These are phyloP conservation scores for Leccinum variicolor DNA, from an alignment of 768 basidiomycete genomes.

Conservation along the genomic window DNA sequence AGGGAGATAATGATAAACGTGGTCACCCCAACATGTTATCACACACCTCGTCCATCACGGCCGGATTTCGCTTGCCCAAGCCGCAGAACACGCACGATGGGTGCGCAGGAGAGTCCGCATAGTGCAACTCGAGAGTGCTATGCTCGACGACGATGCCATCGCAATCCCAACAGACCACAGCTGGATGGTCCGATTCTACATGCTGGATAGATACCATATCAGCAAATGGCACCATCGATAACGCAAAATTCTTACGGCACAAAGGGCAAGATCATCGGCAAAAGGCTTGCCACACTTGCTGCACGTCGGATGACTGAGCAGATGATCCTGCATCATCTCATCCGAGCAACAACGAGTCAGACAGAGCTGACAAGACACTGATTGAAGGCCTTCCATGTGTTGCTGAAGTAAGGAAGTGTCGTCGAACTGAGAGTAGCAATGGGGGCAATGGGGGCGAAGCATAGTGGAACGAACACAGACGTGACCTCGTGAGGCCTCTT, in stretches of 20 bases:
- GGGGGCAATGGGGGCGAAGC: conserved; percentile 16
- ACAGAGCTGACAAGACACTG: conserved; percentile 22
- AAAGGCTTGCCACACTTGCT: conserved; percentile 20
- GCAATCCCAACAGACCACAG: conserved; percentile 31
- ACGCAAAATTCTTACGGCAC: conserved; percentile 13
- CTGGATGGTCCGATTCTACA: conserved; percentile 18
- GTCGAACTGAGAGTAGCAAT: conserved; percentile 24
- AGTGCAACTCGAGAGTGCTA: conserved; percentile 19
- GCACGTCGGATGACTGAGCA: conserved; percentile 23
- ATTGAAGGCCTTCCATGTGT: conserved; percentile 13
- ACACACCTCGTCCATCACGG: conserved; percentile 21
- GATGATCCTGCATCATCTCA: conserved; percentile 25
- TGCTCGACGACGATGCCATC: conserved; percentile 23
- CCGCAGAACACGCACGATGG: conserved; percentile 21
- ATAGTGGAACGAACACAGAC: conserved; percentile 11
- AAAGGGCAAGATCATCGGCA: conserved; percentile 18
- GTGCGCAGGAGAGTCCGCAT: conserved; percentile 20
- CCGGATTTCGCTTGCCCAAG: conserved; percentile 9
- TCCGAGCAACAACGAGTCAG: conserved; percentile 19
- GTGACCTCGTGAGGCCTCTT: conserved; percentile 10
- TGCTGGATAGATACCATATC: conserved; percentile 15
- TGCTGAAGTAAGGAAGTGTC: conserved; percentile 13
- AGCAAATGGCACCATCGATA: neutral
- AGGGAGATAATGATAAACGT: conserved; percentile 6
- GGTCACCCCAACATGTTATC: neutral